A percentile compares a stretch with the other conserved stretches of the same genome.
These are phyloP conservation scores for Macrolepiota dolichaula DNA, from an alignment of 768 basidiomycete genomes.

Conservation along the genomic window DNA sequence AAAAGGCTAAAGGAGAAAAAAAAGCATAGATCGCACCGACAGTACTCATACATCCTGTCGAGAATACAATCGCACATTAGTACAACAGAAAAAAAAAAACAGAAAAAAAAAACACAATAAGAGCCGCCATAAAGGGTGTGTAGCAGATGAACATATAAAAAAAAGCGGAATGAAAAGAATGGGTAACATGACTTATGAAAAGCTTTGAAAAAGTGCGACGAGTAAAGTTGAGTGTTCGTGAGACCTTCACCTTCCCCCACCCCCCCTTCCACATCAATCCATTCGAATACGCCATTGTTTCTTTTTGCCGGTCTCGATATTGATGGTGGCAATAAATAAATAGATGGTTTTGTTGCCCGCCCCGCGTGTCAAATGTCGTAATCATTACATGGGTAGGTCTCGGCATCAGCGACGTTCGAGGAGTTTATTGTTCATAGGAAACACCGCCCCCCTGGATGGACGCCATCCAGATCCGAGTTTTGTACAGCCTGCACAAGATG, in stretches of 20 bases:
- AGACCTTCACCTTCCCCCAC: neutral
- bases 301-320: neutral
- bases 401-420: neutral
- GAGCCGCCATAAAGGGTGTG: conserved; percentile 2
- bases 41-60: neutral
- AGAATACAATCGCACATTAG: neutral
- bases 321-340: neutral
- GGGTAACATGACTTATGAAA: neutral
- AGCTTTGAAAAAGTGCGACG: neutral
- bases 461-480: conserved; percentile 96
- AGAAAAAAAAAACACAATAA: neutral
- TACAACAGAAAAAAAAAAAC: neutral
- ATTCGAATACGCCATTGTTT: neutral
- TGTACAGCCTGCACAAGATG: conserved; percentile 63
- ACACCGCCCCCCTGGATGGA: conserved; percentile 57
- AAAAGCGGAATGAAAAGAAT: neutral
- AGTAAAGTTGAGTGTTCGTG: neutral
- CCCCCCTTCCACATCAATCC: neutral
- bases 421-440: conserved; percentile 33
- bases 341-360: neutral
- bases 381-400: neutral
- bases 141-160: conserved; percentile 2
- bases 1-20: neutral
- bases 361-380: neutral
- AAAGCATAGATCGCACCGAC: neutral